These are phyloP conservation scores for Lagenidium giganteum DNA, from an alignment of 352 stramenopile species.

Conservation along the genomic window DNA sequence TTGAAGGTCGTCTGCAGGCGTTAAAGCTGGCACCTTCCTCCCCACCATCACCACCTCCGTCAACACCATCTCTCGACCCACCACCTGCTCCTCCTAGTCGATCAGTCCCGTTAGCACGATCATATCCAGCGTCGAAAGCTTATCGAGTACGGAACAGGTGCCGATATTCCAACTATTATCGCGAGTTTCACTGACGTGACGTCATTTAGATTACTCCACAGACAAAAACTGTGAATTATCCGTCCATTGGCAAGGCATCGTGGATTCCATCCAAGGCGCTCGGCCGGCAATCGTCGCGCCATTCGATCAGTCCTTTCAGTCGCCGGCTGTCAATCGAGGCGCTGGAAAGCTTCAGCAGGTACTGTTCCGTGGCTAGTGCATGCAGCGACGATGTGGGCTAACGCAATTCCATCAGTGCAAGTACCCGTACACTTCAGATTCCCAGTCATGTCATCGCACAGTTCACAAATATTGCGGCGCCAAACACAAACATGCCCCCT, in stretches of 20 bases:
- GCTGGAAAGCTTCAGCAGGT: slow-evolving; percentile 58
- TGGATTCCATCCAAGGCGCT: slow-evolving; percentile 35
- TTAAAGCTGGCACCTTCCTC: too few species aligned
- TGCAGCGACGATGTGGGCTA: too few species aligned
- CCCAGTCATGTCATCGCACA: slow-evolving; percentile 61
- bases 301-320: slow-evolving; percentile 21
- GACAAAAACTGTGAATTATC: slow-evolving; percentile 27
- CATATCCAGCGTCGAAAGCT: too few species aligned
- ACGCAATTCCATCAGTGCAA: slow-evolving; percentile 34
- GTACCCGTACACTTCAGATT: slow-evolving; percentile 63
- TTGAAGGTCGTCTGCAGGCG: too few species aligned
- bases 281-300: slow-evolving; percentile 9
- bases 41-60: too few species aligned
- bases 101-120: too few species aligned
- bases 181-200: too few species aligned
- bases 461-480: slow-evolving; percentile 74
- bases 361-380: slow-evolving; percentile 3
- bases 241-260: slow-evolving; percentile 48
- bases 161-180: too few species aligned
- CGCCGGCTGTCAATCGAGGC: slow-evolving; percentile 54
- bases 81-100: too few species aligned
- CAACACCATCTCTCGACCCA: too few species aligned
- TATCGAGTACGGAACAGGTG: too few species aligned
- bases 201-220: too few species aligned
- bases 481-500: slow-evolving; percentile 66